These are phyloP conservation scores for Boletus rufocinnamomeus DNA, from an alignment of 768 basidiomycete species.

Conservation along the genomic window DNA sequence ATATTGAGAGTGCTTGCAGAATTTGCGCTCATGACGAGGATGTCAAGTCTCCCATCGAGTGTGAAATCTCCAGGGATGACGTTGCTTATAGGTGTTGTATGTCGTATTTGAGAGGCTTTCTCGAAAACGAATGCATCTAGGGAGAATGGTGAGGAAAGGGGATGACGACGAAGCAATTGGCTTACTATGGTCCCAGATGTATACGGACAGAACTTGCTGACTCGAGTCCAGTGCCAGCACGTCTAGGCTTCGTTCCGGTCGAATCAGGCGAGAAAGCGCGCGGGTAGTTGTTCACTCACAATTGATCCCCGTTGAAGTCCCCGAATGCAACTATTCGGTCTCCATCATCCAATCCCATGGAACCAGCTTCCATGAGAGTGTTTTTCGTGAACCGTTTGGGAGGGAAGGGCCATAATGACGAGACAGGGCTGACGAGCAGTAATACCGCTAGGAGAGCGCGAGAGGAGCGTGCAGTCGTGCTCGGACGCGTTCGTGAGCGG, in stretches of 20 bases:
- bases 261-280: neutral
- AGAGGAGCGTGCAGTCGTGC: neutral
- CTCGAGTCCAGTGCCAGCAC: constrained; percentile 73
- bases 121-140: constrained; percentile 61
- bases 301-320: constrained; percentile 95
- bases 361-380: constrained; percentile 75
- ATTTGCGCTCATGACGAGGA: constrained; percentile 82
- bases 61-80: constrained; percentile 94
- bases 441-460: constrained; percentile 17
- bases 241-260: constrained; percentile 60
- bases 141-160: constrained; percentile 8
- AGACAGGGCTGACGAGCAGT: constrained; percentile 24
- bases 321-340: constrained; percentile 86
- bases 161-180: neutral
- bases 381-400: constrained; percentile 86
- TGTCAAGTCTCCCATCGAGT: constrained; percentile 86
- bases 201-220: constrained; percentile 73
- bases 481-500: neutral
- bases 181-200: constrained; percentile 82
- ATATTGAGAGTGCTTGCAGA: constrained; percentile 58
- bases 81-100: constrained; percentile 65
- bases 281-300: constrained; percentile 51
- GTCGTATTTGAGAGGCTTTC: constrained; percentile 52
- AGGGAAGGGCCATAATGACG: constrained; percentile 77
- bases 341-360: constrained; percentile 72